Percentiles rank a stretch among this genome's conserved stretches.
Evolutionary conservation across 2,329 filamentous ascomycete genomes (phyloP).

Genomic region (Immersiporthe knoxdaviesiana): DNA sequence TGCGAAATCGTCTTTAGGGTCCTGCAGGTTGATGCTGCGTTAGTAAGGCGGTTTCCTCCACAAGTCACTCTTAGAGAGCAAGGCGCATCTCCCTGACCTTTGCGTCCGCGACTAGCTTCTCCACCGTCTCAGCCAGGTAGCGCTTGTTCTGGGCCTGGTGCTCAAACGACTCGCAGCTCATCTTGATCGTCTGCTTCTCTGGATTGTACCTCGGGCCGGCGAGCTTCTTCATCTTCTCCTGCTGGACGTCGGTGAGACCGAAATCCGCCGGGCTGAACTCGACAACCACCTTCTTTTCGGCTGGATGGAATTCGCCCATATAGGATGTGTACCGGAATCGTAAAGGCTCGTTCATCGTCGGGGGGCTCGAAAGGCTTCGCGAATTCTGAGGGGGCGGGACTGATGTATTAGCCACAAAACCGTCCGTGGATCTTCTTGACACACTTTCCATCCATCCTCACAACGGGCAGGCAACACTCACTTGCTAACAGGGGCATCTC

Average conservation of each 20-base stretch:
- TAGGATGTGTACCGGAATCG: slow-evolving; percentile 97
- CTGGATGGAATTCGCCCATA: slow-evolving; percentile 91
- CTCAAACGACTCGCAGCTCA: slow-evolving; percentile 87
- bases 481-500: slow-evolving; percentile 90
- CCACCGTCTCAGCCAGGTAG: slow-evolving; percentile 81
- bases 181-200: slow-evolving; percentile 76
- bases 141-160: slow-evolving; percentile 95
- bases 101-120: slow-evolving; percentile 73
- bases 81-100: slow-evolving; percentile 51
- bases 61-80: no score
- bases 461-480: slow-evolving; percentile 52
- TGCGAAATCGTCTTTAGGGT: slow-evolving; percentile 78
- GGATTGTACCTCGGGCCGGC: slow-evolving; percentile 87
- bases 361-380: slow-evolving; percentile 79
- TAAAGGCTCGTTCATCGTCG: slow-evolving; percentile 69
- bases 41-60: neutral
- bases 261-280: slow-evolving; percentile 82
- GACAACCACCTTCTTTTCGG: slow-evolving; percentile 90
- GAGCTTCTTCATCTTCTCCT: slow-evolving; percentile 84
- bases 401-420: slow-evolving; percentile 29
- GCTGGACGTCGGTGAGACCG: slow-evolving; percentile 67
- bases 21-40: slow-evolving; percentile 44
- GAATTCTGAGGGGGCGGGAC: slow-evolving; percentile 70
- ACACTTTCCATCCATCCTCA: neutral
- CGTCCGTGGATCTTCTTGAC: no score